These are phyloP conservation scores for Cicer yamashitae DNA, from an alignment of 306 rosid species.

Conservation along the genomic window DNA sequence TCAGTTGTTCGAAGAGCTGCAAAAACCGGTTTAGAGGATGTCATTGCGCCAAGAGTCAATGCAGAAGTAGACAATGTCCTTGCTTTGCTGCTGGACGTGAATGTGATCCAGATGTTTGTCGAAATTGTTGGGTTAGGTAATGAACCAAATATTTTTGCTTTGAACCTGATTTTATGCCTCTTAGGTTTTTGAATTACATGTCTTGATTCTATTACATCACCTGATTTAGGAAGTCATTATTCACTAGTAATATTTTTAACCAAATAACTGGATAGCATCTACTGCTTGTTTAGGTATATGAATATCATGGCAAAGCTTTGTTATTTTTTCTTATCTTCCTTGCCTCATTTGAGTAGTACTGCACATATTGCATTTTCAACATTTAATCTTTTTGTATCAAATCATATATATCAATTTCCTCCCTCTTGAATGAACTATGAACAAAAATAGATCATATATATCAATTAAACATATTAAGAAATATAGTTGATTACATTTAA, in stretches of 20 bases:
- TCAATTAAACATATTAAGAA: too few relatives aligned
- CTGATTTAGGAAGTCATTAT: conserved; percentile 20
- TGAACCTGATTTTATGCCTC: conserved; percentile 33
- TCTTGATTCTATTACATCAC: conserved; percentile 29
- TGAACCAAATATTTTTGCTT: conserved; percentile 30
- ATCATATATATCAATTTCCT: neutral
- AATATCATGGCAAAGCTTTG: conserved; percentile 4
- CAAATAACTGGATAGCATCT: conserved; percentile 1
- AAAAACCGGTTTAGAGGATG: conserved; percentile 97
- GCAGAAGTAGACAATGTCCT: conserved; percentile 98
- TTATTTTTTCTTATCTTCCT: neutral
- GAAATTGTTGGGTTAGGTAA: conserved; percentile 98
- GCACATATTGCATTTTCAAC: neutral
- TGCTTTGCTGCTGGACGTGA: conserved; percentile 99
- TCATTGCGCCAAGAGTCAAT: conserved; percentile 97
- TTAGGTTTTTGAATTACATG: conserved; percentile 19
- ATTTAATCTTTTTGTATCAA: neutral
- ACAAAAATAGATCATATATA: too few relatives aligned
- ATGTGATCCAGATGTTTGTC: conserved; percentile 98
- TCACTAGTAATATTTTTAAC: neutral
- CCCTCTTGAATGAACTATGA: too few relatives aligned
- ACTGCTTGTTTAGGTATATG: conserved; percentile 7
- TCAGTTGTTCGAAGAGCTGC: conserved; percentile 96
- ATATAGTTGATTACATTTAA: too few relatives aligned
- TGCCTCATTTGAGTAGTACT: neutral